Percentiles rank a stretch among this genome's conserved stretches.
phyloP scores from a whole-genome alignment of 164 flowering plant species.

The Kalanchoe fedtschenkoi region DNA sequence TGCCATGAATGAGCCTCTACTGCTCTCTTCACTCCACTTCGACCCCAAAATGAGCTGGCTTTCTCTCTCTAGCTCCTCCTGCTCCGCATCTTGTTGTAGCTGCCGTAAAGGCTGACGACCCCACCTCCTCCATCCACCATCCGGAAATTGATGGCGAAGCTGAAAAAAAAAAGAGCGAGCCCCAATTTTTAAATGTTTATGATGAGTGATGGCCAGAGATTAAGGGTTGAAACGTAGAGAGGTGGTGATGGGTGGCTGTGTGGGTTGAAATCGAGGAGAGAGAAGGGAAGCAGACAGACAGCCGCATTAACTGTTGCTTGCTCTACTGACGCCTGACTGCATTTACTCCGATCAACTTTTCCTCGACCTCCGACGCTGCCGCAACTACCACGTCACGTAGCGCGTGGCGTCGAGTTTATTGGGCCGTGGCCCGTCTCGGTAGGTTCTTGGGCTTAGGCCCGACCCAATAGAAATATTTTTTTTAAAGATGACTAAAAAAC shows the following conservation, averaged over 20 bases:
- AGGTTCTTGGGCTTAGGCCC: no score
- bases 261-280: not conserved
- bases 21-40: not conserved
- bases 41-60: not conserved
- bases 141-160: not conserved
- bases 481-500: no score
- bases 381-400: no score
- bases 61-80: not conserved
- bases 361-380: not conserved
- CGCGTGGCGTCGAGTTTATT: no score
- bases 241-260: not conserved
- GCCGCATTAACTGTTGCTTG: not conserved
- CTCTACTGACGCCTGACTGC: not conserved
- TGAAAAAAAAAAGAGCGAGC: no score
- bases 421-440: constrained; percentile 11
- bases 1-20: not conserved
- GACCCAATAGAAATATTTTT: no score
- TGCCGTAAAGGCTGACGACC: not conserved
- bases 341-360: constrained; percentile 1
- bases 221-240: no score
- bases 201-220: no score
- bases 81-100: not conserved
- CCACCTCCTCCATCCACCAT: constrained; percentile 2
- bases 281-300: not conserved
- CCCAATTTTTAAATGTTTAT: no score